Percentiles rank a stretch among this genome's conserved stretches.
Conservation (phyloP, 495 filamentous ascomycete genomes). For the Aspergillus nanangensis region DNA sequence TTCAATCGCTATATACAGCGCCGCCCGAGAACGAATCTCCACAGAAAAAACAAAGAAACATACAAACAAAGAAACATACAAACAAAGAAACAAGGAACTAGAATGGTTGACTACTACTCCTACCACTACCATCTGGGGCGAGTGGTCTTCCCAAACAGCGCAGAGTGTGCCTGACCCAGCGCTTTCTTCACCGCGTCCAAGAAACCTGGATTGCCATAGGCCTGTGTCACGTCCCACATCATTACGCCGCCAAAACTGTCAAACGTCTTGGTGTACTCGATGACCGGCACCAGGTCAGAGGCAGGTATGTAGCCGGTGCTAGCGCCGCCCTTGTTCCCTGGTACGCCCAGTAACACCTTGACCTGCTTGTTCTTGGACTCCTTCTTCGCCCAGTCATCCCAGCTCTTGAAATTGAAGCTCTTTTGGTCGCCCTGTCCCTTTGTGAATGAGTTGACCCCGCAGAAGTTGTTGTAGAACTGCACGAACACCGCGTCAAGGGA, state of each 20-base stretch:
- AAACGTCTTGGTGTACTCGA: slow-evolving; percentile 48
- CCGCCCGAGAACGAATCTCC: no score
- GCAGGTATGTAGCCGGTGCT: slow-evolving; percentile 55
- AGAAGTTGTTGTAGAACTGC: slow-evolving; percentile 75
- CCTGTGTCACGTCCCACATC: slow-evolving; percentile 68
- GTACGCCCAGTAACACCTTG: slow-evolving; percentile 63
- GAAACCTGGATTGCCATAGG: slow-evolving; percentile 55
- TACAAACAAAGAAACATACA: no score
- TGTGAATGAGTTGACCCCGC: slow-evolving; percentile 52
- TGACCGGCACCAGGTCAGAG: slow-evolving; percentile 38
- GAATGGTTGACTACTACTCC: no score
- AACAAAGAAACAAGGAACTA: no score
- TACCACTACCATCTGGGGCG: no score
- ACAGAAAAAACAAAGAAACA: no score
- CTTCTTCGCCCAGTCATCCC: slow-evolving; percentile 68
- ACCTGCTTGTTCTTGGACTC: slow-evolving; percentile 56
- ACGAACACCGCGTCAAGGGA: slow-evolving; percentile 62
- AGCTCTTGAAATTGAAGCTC: slow-evolving; percentile 65
- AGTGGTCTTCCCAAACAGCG: no score
- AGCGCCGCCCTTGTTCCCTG: slow-evolving; percentile 53
- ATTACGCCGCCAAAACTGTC: slow-evolving; percentile 65
- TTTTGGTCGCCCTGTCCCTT: slow-evolving; percentile 40
- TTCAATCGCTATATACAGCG: background rate
- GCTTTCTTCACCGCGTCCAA: slow-evolving; percentile 36
- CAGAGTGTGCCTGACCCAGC: slow-evolving; percentile 12